These are phyloP conservation scores for Seminavis robusta DNA, from an alignment of 108 stramenopile species.

Conservation along the genomic window DNA sequence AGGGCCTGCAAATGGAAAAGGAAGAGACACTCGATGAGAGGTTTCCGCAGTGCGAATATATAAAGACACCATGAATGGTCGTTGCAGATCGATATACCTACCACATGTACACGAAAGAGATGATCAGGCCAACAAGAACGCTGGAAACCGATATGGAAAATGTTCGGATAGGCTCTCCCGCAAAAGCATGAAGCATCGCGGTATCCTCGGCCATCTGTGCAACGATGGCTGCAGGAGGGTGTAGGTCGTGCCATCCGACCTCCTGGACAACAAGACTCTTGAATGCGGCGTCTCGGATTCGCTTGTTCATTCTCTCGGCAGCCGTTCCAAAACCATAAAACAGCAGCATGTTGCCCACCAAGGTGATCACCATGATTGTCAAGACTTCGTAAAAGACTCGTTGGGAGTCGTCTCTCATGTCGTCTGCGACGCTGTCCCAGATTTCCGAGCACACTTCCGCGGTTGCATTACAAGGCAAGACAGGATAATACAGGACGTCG, in stretches of 20 bases:
- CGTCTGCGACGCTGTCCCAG: conserved; percentile 23
- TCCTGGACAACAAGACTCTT: conserved; percentile 42
- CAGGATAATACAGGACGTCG: conserved; percentile 31
- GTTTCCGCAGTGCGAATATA: not conserved
- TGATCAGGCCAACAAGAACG: conserved; percentile 51
- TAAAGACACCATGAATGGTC: not conserved
- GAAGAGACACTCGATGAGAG: not conserved
- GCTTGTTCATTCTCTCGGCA: conserved; percentile 57
- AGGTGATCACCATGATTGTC: conserved; percentile 18
- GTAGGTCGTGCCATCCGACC: conserved; percentile 43
- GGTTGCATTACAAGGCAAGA: conserved; percentile 22
- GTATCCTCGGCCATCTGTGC: conserved; percentile 63
- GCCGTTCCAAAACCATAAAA: conserved; percentile 60
- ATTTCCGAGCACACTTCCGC: conserved; percentile 35
- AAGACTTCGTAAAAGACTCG: conserved; percentile 24
- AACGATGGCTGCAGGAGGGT: conserved; percentile 46
- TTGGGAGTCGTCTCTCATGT: conserved; percentile 36
- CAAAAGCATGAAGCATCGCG: conserved; percentile 52
- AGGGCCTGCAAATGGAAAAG: conserved; percentile 7
- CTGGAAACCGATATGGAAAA: conserved; percentile 40
- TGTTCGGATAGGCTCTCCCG: conserved; percentile 56
- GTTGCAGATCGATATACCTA: too few relatives aligned
- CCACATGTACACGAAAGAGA: conserved; percentile 72
- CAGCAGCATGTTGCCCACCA: conserved; percentile 45
- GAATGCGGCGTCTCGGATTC: conserved; percentile 58